Percentiles rank a stretch among this genome's conserved stretches.
phyloP scores from a whole-genome alignment of 345 rosid species.

The Erysimum cheiranthoides region DNA sequence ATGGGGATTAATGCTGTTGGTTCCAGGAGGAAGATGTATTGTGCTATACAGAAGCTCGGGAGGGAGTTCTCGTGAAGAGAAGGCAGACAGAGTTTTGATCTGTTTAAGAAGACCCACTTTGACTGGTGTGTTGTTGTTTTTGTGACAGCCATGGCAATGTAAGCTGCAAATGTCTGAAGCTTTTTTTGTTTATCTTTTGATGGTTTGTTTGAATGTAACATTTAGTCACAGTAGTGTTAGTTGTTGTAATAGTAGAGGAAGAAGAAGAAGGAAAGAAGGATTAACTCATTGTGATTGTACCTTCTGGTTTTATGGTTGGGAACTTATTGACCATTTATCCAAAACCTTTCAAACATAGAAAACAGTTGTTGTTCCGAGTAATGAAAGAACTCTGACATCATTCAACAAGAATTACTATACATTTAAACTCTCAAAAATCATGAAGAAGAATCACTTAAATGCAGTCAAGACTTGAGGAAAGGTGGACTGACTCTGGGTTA shows the following conservation, averaged over 20 bases:
- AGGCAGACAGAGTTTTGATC: not conserved
- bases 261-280: conserved; percentile 28
- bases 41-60: conserved; percentile 77
- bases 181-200: conserved; percentile 33
- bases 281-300: conserved; percentile 31
- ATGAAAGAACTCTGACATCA: conserved; percentile 3
- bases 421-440: not conserved
- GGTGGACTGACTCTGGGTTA: conserved; percentile 5
- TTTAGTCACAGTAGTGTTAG: conserved; percentile 39
- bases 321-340: conserved; percentile 29
- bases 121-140: conserved; percentile 23
- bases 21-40: conserved; percentile 81
- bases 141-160: conserved; percentile 54
- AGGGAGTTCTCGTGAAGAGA: conserved; percentile 68
- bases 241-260: conserved; percentile 40
- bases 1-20: conserved; percentile 93
- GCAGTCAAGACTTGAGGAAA: not conserved
- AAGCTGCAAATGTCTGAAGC: conserved; percentile 58
- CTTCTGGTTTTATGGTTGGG: conserved; percentile 20
- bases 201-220: conserved; percentile 33
- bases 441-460: not conserved
- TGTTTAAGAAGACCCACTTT: not conserved
- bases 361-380: not conserved
- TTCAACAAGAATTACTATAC: conserved; percentile 7
- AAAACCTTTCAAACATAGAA: conserved; percentile 14